A percentile compares a stretch with the other conserved stretches of the same genome.
Conservation (phyloP, 2,329 filamentous ascomycete genomes). For the Didymella glomerata region DNA sequence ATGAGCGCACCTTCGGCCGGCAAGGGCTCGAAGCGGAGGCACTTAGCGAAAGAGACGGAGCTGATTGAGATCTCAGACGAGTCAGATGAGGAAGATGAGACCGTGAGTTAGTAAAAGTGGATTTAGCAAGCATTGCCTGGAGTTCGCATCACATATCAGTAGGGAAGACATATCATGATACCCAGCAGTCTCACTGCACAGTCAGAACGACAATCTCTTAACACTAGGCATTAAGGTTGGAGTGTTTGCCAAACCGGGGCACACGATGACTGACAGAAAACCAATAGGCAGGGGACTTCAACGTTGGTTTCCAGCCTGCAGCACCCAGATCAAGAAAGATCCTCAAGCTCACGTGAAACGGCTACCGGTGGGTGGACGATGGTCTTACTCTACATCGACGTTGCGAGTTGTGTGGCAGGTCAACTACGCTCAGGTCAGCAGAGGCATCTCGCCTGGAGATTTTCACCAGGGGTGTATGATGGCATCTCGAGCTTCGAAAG, state of each 20-base stretch:
- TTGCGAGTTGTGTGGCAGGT: neutral
- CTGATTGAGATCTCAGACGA: constrained; percentile 47
- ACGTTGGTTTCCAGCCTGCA: neutral
- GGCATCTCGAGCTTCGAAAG: no score
- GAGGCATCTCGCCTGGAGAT: neutral
- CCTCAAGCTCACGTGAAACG: neutral
- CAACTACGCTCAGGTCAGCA: neutral
- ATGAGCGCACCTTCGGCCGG: constrained; percentile 64
- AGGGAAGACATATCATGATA: constrained; percentile 21
- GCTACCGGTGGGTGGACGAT: neutral
- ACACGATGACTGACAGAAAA: neutral
- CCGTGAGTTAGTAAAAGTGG: constrained; percentile 20
- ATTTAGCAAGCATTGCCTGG: constrained; percentile 16
- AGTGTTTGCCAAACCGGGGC: neutral
- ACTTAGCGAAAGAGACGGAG: constrained; percentile 35
- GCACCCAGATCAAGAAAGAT: neutral
- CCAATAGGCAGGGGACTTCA: neutral
- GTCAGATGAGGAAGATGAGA: constrained; percentile 36
- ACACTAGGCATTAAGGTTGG: neutral
- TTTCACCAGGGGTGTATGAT: neutral
- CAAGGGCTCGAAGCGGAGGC: constrained; percentile 52
- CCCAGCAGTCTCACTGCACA: constrained; percentile 21
- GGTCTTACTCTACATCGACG: neutral
- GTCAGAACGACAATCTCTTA: neutral
- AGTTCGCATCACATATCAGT: constrained; percentile 9